phyloP scores from a whole-genome alignment of 2,329 filamentous ascomycete genomes.

The Ophiosphaerella korrae region DNA sequence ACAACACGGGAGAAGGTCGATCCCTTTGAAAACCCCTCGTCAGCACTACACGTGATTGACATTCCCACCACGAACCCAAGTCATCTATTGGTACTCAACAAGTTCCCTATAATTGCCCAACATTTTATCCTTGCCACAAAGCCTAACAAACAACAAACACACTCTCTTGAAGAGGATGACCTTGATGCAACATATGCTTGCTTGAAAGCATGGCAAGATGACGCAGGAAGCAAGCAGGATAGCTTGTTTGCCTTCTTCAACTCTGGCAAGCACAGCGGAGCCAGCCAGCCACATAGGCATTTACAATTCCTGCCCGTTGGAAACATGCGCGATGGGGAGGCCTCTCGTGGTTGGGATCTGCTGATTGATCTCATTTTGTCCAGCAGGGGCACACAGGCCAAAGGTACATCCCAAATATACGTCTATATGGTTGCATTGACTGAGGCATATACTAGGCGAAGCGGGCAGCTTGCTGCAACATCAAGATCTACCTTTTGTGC shows the following conservation, averaged over 20 bases:
- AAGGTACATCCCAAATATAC: slow-evolving; percentile 2
- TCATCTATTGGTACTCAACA: slow-evolving; percentile 74
- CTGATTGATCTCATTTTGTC: slow-evolving; percentile 53
- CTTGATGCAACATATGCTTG: slow-evolving; percentile 67
- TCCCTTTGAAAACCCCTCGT: slow-evolving; percentile 67
- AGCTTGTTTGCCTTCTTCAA: slow-evolving; percentile 73
- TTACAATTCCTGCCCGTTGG: slow-evolving; percentile 72
- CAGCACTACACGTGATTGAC: slow-evolving; percentile 60
- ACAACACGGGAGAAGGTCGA: slow-evolving; percentile 49
- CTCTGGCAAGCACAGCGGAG: slow-evolving; percentile 69
- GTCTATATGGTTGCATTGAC: background rate
- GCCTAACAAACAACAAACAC: slow-evolving; percentile 67
- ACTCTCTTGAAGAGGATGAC: slow-evolving; percentile 65
- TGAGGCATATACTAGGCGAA: slow-evolving; percentile 11
- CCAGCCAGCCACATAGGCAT: slow-evolving; percentile 74
- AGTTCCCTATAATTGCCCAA: slow-evolving; percentile 72
- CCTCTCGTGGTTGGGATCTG: slow-evolving; percentile 51
- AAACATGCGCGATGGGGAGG: slow-evolving; percentile 60
- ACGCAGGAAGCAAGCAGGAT: slow-evolving; percentile 23
- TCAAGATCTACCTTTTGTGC: slow-evolving; percentile 53
- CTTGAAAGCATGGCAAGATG: slow-evolving; percentile 60
- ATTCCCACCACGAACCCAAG: slow-evolving; percentile 51
- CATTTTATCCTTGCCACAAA: slow-evolving; percentile 75
- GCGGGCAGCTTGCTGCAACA: slow-evolving; percentile 19
- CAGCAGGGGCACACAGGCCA: slow-evolving; percentile 5